A percentile compares a stretch with the other conserved stretches of the same genome.
Conservation (phyloP, 495 filamentous ascomycete genomes). For the Aspergillus coremiiformis region DNA sequence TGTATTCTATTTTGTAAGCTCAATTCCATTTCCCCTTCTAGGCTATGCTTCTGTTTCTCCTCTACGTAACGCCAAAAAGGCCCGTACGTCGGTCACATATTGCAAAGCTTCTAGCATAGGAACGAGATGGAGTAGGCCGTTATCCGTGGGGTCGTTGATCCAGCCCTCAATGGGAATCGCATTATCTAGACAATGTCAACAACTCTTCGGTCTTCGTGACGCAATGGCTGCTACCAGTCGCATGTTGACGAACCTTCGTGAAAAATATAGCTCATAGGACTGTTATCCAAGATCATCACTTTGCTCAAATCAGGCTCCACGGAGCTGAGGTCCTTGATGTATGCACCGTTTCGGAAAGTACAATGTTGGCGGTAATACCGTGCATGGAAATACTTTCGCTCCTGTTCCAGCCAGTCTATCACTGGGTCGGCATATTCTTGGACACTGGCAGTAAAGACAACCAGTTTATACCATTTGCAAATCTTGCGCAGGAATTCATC, state of each 20-base stretch:
- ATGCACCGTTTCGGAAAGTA: constrained; percentile 87
- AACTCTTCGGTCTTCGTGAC: constrained; percentile 4
- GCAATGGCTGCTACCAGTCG: neutral
- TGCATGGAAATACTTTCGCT: constrained; percentile 87
- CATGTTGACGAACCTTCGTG: constrained; percentile 66
- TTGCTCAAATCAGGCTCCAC: constrained; percentile 93
- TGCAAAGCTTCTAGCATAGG: constrained; percentile 93
- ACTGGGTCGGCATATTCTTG: constrained; percentile 99
- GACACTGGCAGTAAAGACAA: constrained; percentile 93
- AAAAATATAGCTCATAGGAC: constrained; percentile 96
- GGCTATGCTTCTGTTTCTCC: constrained; percentile 57
- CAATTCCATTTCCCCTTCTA: constrained; percentile 16
- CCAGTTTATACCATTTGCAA: constrained; percentile 97
- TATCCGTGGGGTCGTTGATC: constrained; percentile 54
- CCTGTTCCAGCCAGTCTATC: constrained; percentile 96
- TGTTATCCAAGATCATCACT: constrained; percentile 98
- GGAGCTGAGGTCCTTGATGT: constrained; percentile 94
- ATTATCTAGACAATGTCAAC: constrained; percentile 23
- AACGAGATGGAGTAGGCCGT: constrained; percentile 82
- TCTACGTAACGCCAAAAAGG: constrained; percentile 76
- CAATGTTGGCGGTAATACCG: constrained; percentile 96
- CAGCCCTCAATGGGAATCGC: constrained; percentile 33
- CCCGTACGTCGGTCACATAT: constrained; percentile 90
- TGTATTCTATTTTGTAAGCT: constrained; percentile 8
- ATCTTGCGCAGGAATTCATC: constrained; percentile 94